phyloP scores from a whole-genome alignment of 164 flowering plant species.

The Sedum album region DNA sequence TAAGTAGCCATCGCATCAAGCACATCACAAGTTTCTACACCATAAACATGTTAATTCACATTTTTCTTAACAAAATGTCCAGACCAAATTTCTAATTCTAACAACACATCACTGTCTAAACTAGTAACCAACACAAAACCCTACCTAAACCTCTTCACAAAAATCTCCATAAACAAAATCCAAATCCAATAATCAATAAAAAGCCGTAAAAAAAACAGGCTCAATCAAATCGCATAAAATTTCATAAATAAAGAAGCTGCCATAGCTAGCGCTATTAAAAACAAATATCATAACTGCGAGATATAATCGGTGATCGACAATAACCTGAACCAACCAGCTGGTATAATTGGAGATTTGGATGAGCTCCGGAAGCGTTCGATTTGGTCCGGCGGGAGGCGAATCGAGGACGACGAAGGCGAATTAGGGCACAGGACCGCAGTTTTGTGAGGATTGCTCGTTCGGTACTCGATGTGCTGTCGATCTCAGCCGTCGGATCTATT shows the following conservation, averaged over 20 bases:
- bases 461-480: background rate
- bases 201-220: background rate
- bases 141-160: background rate
- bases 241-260: background rate
- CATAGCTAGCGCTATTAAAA: background rate
- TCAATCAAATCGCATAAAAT: background rate
- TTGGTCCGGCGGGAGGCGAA: background rate
- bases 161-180: background rate
- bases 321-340: background rate
- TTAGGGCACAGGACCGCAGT: background rate
- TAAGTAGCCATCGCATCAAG: too few relatives aligned
- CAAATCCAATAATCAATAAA: background rate
- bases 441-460: background rate
- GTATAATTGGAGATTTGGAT: background rate
- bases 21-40: background rate
- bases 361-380: slow-evolving; percentile 2
- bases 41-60: background rate
- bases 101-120: background rate
- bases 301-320: background rate
- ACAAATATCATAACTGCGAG: background rate
- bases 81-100: background rate
- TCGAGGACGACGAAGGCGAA: background rate
- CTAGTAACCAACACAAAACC: background rate
- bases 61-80: background rate
- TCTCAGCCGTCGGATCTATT: background rate